Evolutionary conservation across 257 asterid genomes (phyloP).

Genomic region (Salvia splendens): DNA sequence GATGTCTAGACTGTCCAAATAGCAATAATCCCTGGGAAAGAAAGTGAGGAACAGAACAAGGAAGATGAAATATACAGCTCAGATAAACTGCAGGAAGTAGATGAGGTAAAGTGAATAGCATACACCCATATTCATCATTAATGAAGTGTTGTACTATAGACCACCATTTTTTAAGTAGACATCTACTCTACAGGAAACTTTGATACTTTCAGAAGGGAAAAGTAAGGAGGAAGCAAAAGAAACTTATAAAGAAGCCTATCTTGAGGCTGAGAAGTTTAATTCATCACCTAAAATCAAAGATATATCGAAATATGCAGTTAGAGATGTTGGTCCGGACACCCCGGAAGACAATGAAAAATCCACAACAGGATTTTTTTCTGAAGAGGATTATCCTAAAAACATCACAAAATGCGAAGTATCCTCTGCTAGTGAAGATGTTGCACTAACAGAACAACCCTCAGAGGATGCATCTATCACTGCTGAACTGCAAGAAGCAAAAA

Average conservation of each 20-base stretch:
- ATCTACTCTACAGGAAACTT: slow-evolving; percentile 41
- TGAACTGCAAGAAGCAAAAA: slow-evolving; percentile 32
- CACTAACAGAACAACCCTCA: slow-evolving; percentile 30
- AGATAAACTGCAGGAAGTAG: slow-evolving; percentile 29
- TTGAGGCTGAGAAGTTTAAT: slow-evolving; percentile 32
- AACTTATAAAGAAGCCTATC: slow-evolving; percentile 5
- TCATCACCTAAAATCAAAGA: slow-evolving; percentile 26
- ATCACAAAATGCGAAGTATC: slow-evolving; percentile 3
- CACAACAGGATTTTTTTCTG: slow-evolving; percentile 22
- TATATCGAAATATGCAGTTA: slow-evolving; percentile 22
- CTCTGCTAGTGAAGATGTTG: slow-evolving; percentile 9
- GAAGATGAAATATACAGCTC: slow-evolving; percentile 33
- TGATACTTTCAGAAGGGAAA: slow-evolving; percentile 26
- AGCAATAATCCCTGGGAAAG: slow-evolving; percentile 21
- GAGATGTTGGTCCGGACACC: slow-evolving; percentile 4
- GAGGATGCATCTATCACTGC: slow-evolving; percentile 22
- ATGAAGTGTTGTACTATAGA: background rate
- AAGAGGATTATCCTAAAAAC: slow-evolving; percentile 14
- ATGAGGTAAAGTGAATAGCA: slow-evolving; percentile 40
- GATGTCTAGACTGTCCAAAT: background rate
- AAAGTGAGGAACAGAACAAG: slow-evolving; percentile 35
- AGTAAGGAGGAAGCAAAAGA: slow-evolving; percentile 26
- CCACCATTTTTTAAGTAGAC: slow-evolving; percentile 9
- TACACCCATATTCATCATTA: slow-evolving; percentile 19
- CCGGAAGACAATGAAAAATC: slow-evolving; percentile 20